Conservation (phyloP, 352 stramenopile genomes). For the Globisporangium acanthophoron region DNA sequence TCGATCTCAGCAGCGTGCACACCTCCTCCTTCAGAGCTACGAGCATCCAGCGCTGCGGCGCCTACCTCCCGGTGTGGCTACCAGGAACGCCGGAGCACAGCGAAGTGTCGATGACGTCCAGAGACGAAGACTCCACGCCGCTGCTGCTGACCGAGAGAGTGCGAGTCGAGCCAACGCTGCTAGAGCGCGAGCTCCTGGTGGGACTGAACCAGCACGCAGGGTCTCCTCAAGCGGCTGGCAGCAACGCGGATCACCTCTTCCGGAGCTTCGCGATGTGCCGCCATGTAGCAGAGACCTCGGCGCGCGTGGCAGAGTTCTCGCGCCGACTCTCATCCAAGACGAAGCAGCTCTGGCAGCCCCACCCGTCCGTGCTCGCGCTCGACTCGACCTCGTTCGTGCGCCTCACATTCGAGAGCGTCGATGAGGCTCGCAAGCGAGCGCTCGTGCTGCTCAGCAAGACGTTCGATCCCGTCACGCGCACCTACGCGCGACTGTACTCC, state of each 20-base stretch:
- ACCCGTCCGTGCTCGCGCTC: conserved; percentile 9
- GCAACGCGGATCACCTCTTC: conserved; percentile 20
- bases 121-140: conserved; percentile 44
- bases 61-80: conserved; percentile 59
- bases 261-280: conserved; percentile 30
- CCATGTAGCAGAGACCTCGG: conserved; percentile 26
- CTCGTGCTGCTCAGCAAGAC: conserved; percentile 71
- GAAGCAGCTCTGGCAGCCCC: conserved; percentile 17
- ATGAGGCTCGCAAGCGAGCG: conserved; percentile 60
- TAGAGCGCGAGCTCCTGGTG: conserved; percentile 61
- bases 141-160: conserved; percentile 50
- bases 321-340: conserved; percentile 26
- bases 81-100: conserved; percentile 41
- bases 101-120: conserved; percentile 56
- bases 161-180: conserved; percentile 43
- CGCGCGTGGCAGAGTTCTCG: conserved; percentile 39
- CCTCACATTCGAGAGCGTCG: conserved; percentile 63
- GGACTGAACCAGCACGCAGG: neutral
- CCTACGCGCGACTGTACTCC: conserved; percentile 56
- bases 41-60: conserved; percentile 36
- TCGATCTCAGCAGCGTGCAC: neutral
- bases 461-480: conserved; percentile 54
- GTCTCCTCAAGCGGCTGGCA: neutral
- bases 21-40: neutral
- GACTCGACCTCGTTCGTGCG: conserved; percentile 55